phyloP scores from a whole-genome alignment of 148 eudicot genomes.

The Chenopodium album region DNA sequence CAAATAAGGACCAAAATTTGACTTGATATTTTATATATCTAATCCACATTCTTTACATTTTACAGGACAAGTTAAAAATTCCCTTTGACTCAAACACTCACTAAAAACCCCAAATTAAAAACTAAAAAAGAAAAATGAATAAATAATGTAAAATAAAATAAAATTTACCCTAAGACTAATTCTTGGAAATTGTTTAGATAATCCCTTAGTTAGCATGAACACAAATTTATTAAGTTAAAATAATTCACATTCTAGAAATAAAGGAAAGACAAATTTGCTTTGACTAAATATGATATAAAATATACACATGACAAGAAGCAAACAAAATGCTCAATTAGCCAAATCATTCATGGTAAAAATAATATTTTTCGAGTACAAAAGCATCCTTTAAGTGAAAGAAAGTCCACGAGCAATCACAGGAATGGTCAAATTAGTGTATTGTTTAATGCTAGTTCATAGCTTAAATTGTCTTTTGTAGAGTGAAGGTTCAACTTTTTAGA shows the following conservation, averaged over 20 bases:
- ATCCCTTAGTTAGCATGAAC: background rate
- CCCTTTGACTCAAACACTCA: slow-evolving; percentile 10
- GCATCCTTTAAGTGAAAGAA: slow-evolving; percentile 5
- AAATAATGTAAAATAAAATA: background rate
- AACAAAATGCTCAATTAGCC: slow-evolving; percentile 7
- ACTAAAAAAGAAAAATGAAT: background rate
- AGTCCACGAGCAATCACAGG: slow-evolving; percentile 3
- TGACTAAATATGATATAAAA: slow-evolving; percentile 1
- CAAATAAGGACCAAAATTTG: background rate
- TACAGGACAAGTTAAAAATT: background rate
- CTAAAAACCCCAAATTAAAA: too few relatives aligned
- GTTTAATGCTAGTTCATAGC: background rate
- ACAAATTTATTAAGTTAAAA: background rate
- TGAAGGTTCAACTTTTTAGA: background rate
- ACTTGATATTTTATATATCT: background rate
- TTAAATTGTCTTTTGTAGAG: background rate
- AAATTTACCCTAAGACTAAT: background rate
- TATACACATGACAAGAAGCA: background rate
- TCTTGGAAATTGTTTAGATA: background rate
- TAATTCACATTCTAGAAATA: slow-evolving; percentile 5
- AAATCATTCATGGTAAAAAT: slow-evolving; percentile 16
- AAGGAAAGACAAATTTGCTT: slow-evolving; percentile 20
- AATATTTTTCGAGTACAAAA: slow-evolving; percentile 4
- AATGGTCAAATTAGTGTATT: background rate
- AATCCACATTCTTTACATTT: background rate